Base-by-base conservation (phyloP, 768 basidiomycete species). In the Mycena metata region DNA sequence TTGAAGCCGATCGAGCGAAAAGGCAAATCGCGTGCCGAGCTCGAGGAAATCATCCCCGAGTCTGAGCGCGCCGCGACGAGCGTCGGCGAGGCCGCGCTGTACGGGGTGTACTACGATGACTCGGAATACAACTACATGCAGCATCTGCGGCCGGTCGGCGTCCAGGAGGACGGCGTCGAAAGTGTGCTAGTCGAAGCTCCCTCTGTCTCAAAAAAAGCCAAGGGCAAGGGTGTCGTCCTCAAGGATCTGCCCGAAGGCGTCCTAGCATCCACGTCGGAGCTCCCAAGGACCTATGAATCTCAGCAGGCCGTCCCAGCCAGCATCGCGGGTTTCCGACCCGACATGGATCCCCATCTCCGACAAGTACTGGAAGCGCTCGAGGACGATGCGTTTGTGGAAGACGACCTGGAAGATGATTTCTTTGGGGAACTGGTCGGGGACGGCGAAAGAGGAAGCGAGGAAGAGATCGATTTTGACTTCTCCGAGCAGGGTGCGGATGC, bases 71-170 rank as follows among this genome's bases (percentile, higher is more conserved):
- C 84, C 60, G 73, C 80, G 26, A 30, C 30, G 3, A 92, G 91
- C 69, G 84, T 92, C 56, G 98, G 97, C 64, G 94, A 99, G 81
- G 98, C 98, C 0, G 83, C 92, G 8, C 77, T 89, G 11, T 96
- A 98, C 78, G 98, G 96, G 5, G 82, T 99, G 76, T 95, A 95
- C 81, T 99, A 89, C 80, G 96, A 99, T 81, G 96, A 99, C 76
- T 92, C 94, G 8, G 88, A 96, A 66, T 99, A 99, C 83, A 94
- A 99, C 80, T 99, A 99, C 83, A 96, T 98, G 94, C 92, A 96
- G 78, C 98, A 99, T 80, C 88, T 99, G 49, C 91, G 95, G 15
- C 73, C 87, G 2, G 89, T 94, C 56, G 95, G 94, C 5, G 74
- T 87, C 15, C 87, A 91, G 64, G 93, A 94, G 76, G 93, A 91